phyloP scores from a whole-genome alignment of 2,329 filamentous ascomycete species.

The Colletotrichum destructivum region DNA sequence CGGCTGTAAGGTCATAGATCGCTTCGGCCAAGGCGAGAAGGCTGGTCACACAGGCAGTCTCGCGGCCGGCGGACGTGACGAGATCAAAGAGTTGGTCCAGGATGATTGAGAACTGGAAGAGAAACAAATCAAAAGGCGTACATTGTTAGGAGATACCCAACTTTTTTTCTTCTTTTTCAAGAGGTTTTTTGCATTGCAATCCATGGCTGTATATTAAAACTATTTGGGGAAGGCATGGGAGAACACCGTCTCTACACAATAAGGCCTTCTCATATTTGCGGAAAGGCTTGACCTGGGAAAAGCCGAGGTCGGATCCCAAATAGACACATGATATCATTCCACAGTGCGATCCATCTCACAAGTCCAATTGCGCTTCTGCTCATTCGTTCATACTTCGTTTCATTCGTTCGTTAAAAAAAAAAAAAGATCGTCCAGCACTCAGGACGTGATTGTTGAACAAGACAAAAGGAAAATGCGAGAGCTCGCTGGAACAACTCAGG shows the following conservation, averaged over 20 bases:
- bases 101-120: constrained; percentile 62
- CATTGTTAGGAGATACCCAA: constrained; percentile 38
- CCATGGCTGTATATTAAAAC: constrained; percentile 25
- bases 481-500: background rate
- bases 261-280: background rate
- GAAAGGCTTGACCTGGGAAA: no score
- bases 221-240: background rate
- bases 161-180: background rate
- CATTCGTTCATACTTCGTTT: constrained; percentile 18
- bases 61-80: constrained; percentile 62
- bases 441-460: no score
- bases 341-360: background rate
- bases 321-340: constrained; percentile 9
- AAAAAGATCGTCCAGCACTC: background rate
- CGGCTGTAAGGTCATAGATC: constrained; percentile 65
- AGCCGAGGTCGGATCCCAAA: background rate
- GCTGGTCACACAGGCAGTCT: constrained; percentile 58
- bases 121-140: background rate
- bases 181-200: constrained; percentile 20
- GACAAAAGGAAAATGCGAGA: no score
- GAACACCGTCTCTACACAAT: background rate
- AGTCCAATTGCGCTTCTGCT: constrained; percentile 1
- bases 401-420: constrained; percentile 2
- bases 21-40: constrained; percentile 55
- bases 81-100: constrained; percentile 77